Conservation (phyloP, 441 rosid genomes). For the Jatropha multifida region DNA sequence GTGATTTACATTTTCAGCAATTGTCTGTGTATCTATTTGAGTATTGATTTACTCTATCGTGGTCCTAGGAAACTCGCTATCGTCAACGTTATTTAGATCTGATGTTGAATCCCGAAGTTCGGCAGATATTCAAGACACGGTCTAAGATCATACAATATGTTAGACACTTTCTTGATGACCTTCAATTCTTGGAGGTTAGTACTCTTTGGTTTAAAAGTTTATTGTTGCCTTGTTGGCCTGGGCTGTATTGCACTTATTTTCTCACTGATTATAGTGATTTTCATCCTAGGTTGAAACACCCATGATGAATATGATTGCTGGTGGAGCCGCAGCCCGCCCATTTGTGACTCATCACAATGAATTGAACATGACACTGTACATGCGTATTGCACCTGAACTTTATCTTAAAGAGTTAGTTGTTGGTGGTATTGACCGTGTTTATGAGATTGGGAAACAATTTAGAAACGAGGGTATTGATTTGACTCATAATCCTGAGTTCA, state of each 20-base stretch:
- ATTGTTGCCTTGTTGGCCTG: neutral
- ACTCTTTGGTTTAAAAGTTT: neutral
- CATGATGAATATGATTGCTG: conserved; percentile 89
- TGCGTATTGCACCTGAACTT: conserved; percentile 94
- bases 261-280: neutral
- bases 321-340: conserved; percentile 95
- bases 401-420: conserved; percentile 78
- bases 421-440: conserved; percentile 83
- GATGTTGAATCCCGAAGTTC: conserved; percentile 74
- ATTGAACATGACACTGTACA: conserved; percentile 64
- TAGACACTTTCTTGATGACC: conserved; percentile 62
- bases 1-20: neutral
- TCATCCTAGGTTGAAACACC: conserved; percentile 76
- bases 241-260: neutral
- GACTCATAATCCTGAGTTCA: conserved; percentile 93
- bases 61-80: conserved; percentile 70
- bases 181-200: conserved; percentile 68
- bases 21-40: conserved; percentile 12
- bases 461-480: conserved; percentile 93
- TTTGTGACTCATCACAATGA: conserved; percentile 94
- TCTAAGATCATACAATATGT: conserved; percentile 51
- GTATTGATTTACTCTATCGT: conserved; percentile 3
- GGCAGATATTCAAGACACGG: conserved; percentile 66
- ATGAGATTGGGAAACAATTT: conserved; percentile 89
- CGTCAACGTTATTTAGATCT: conserved; percentile 87